phyloP scores from a whole-genome alignment of 2,329 filamentous ascomycete genomes.

The Claviceps sp. region DNA sequence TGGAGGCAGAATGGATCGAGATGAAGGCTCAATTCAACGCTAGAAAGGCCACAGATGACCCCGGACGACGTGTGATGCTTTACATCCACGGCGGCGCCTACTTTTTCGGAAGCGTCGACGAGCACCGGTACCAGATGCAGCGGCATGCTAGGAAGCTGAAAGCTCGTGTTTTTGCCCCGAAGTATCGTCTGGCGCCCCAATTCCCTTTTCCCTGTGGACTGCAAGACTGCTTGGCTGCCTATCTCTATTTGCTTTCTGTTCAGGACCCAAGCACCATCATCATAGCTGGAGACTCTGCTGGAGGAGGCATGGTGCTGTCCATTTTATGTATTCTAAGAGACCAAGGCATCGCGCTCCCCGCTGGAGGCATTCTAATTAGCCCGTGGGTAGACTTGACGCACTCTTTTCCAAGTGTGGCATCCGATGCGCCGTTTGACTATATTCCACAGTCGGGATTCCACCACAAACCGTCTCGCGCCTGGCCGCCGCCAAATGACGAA shows the following conservation, averaged over 20 bases:
- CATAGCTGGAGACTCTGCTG: slow-evolving; percentile 83
- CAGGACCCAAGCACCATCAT: slow-evolving; percentile 74
- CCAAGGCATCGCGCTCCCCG: slow-evolving; percentile 69
- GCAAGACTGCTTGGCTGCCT: slow-evolving; percentile 78
- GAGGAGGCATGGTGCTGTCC: slow-evolving; percentile 75
- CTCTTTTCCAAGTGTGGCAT: slow-evolving; percentile 81
- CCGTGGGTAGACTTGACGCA: slow-evolving; percentile 95
- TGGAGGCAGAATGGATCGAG: slow-evolving; percentile 91
- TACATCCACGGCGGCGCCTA: slow-evolving; percentile 93
- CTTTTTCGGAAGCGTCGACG: slow-evolving; percentile 89
- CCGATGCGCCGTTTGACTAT: slow-evolving; percentile 65
- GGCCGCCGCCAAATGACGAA: slow-evolving; percentile 80
- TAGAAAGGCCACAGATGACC: slow-evolving; percentile 46
- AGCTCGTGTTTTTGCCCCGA: slow-evolving; percentile 73
- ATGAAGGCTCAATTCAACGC: slow-evolving; percentile 66
- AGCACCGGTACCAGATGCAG: slow-evolving; percentile 97
- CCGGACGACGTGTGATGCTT: slow-evolving; percentile 67
- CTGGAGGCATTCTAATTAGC: slow-evolving; percentile 79
- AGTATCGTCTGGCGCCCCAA: slow-evolving; percentile 80
- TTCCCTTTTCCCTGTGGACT: slow-evolving; percentile 92
- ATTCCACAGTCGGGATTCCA: slow-evolving; percentile 81
- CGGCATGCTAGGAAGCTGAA: slow-evolving; percentile 88
- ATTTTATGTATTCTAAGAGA: slow-evolving; percentile 73
- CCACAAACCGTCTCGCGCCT: slow-evolving; percentile 77
- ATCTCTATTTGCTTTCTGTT: slow-evolving; percentile 64